Evolutionary conservation across 2,329 filamentous ascomycete species (phyloP).

Genomic region (Ophioceras dolichostomum): DNA sequence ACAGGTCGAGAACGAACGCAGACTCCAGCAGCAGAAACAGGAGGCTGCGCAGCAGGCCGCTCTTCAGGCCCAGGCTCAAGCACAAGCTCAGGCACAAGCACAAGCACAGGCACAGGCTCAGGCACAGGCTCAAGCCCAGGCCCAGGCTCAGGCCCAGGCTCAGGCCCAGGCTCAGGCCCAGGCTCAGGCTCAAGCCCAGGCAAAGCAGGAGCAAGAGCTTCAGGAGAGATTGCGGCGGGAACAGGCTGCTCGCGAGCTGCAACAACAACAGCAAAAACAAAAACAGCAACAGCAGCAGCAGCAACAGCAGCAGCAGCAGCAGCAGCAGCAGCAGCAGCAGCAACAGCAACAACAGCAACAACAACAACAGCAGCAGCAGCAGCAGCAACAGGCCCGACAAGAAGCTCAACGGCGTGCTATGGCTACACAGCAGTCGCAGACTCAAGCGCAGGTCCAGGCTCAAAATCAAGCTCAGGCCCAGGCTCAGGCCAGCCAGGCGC

Average conservation of each 20-base stretch:
- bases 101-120: slow-evolving; percentile 27
- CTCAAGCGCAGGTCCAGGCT: slow-evolving; percentile 12
- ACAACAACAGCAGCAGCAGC: slow-evolving; percentile 7
- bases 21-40: slow-evolving; percentile 27
- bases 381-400: not conserved
- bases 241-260: slow-evolving; percentile 2
- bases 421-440: slow-evolving; percentile 12
- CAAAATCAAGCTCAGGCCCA: slow-evolving; percentile 12
- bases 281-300: slow-evolving; percentile 18
- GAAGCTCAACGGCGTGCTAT: slow-evolving; percentile 10
- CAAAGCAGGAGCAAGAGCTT: not conserved
- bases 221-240: slow-evolving; percentile 4
- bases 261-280: not conserved
- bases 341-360: slow-evolving; percentile 12
- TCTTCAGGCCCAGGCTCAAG: slow-evolving; percentile 17
- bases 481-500: slow-evolving; percentile 10
- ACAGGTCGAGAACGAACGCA: slow-evolving; percentile 46
- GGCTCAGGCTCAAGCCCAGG: not conserved
- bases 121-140: slow-evolving; percentile 5
- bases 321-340: slow-evolving; percentile 11
- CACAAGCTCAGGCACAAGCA: slow-evolving; percentile 16
- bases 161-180: not conserved
- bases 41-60: slow-evolving; percentile 1
- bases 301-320: slow-evolving; percentile 11
- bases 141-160: not conserved